Base-by-base conservation (phyloP, 1,284 basidiomycete genomes). In the Papiliotrema flavescens region DNA sequence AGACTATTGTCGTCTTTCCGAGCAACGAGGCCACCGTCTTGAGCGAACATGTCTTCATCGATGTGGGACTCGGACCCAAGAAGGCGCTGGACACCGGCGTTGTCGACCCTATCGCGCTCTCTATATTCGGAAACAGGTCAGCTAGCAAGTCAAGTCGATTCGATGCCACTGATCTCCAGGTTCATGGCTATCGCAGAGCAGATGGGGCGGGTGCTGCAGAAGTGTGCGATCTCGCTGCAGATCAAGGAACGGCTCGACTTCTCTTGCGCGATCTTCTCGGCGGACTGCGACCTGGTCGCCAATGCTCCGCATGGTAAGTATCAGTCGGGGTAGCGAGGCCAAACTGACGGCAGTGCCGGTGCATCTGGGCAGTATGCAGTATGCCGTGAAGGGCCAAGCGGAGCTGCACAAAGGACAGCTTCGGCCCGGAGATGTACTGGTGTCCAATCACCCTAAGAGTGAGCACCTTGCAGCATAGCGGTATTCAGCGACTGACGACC, bases 31-130 rank as follows among this genome's bases (percentile, higher is more conserved):
- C 62, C 3, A 51, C 47, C 26, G 53, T 66, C 40, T 54, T 64
- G 15, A 57, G 54, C 23, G 62, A 65, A 36, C 94, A 94, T 20
- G 94, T 93, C 0, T 84, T 92, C 50, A 65, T 65, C 45, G 63
- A 65, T 39, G 57, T 65, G 14, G 56, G 51, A 11, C 49, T 47
- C 3, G 48, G 52, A 9, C 26, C 32, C 15, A 36, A 26, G 22
- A 50, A 49, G 35, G n/a, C 11, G 15, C 39, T 51, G 24, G 46
- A 56, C 20, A 48, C 43, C 2, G 19, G 24, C 3, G 22, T 28
- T 13, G 50, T 52, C 17, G 50, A 44, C 22, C 40, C 41, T 14
- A 36, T 52, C 22, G 41, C 28, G 20, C 50, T 44, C 23, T 44
- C 78, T 1, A 69, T 80, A 7, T 80, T 80, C 55, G 77, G 76